A percentile compares a stretch with the other conserved stretches of the same genome.
phyloP scores from a whole-genome alignment of 306 rosid genomes.

The Senna siamea region DNA sequence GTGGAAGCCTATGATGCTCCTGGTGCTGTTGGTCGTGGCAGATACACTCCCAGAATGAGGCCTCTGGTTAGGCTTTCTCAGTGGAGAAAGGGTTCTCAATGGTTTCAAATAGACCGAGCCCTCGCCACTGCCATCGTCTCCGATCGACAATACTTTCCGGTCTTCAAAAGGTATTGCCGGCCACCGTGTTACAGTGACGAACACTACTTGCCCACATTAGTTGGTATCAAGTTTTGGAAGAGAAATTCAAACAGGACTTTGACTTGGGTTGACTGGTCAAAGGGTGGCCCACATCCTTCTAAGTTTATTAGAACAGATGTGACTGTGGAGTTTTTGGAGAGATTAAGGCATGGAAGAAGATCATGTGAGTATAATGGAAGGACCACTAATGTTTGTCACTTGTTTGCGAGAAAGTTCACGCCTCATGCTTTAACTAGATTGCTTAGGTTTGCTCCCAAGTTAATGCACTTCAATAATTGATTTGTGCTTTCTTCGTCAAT shows the following conservation, averaged over 20 bases:
- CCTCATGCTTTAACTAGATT: slow-evolving; percentile 52
- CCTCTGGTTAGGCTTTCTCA: slow-evolving; percentile 45
- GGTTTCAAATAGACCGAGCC: slow-evolving; percentile 62
- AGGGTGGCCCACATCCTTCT: slow-evolving; percentile 64
- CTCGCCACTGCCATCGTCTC: slow-evolving; percentile 47
- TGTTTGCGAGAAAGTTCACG: slow-evolving; percentile 75
- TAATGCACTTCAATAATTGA: slow-evolving; percentile 60
- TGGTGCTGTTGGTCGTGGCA: slow-evolving; percentile 58
- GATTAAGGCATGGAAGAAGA: slow-evolving; percentile 43
- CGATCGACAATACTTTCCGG: slow-evolving; percentile 49
- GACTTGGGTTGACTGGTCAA: slow-evolving; percentile 82
- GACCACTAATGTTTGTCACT: slow-evolving; percentile 43
- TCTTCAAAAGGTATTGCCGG: slow-evolving; percentile 49
- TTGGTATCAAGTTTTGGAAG: slow-evolving; percentile 44
- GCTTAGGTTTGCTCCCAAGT: slow-evolving; percentile 57
- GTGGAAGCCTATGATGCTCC: slow-evolving; percentile 60
- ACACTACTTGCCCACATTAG: slow-evolving; percentile 65
- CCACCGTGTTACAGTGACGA: slow-evolving; percentile 57
- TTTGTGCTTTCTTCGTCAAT: no score
- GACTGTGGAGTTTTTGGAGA: slow-evolving; percentile 44
- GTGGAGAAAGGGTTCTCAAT: slow-evolving; percentile 76
- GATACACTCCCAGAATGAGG: slow-evolving; percentile 54
- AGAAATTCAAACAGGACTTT: slow-evolving; percentile 60
- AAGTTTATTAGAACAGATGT: slow-evolving; percentile 49
- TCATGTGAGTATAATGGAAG: slow-evolving; percentile 58